phyloP scores from a whole-genome alignment of 371 early-diverging fungal genomes.

The Lichtheimia ornata region DNA sequence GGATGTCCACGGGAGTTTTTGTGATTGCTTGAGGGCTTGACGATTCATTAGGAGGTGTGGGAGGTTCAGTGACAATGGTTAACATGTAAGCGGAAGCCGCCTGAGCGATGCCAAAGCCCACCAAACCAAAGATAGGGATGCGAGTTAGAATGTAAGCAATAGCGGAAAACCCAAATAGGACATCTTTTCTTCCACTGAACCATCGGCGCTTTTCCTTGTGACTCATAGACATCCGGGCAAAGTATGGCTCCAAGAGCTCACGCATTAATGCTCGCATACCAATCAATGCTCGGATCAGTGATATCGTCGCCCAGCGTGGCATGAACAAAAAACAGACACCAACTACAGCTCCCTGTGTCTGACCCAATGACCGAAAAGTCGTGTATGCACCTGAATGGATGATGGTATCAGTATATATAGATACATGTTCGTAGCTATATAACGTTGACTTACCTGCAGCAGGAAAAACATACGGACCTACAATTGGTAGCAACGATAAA shows the following conservation, averaged over 20 bases:
- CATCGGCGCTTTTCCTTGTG: constrained; percentile 55
- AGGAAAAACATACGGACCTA: constrained; percentile 64
- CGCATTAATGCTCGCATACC: constrained; percentile 65
- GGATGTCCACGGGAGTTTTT: too few species aligned
- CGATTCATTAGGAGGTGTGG: constrained; percentile 11
- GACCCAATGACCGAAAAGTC: constrained; percentile 43
- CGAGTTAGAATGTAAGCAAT: constrained; percentile 56
- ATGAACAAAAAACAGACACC: constrained; percentile 50
- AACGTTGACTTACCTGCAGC: constrained; percentile 39
- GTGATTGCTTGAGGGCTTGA: too few species aligned
- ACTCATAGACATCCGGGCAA: constrained; percentile 57
- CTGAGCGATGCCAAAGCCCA: constrained; percentile 60
- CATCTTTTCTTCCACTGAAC: constrained; percentile 65
- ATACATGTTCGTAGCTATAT: neutral
- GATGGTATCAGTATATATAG: neutral
- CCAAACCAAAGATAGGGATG: constrained; percentile 54
- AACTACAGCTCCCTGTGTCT: constrained; percentile 44
- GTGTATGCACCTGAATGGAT: constrained; percentile 42
- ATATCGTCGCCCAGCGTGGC: constrained; percentile 41
- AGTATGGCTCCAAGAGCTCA: constrained; percentile 68
- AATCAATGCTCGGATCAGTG: constrained; percentile 56
- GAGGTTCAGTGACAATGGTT: constrained; percentile 56
- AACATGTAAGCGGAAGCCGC: constrained; percentile 62
- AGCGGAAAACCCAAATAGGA: constrained; percentile 64
- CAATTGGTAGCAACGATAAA: constrained; percentile 54